These are phyloP conservation scores for Plantago major DNA, from an alignment of 257 asterid species.

Conservation along the genomic window DNA sequence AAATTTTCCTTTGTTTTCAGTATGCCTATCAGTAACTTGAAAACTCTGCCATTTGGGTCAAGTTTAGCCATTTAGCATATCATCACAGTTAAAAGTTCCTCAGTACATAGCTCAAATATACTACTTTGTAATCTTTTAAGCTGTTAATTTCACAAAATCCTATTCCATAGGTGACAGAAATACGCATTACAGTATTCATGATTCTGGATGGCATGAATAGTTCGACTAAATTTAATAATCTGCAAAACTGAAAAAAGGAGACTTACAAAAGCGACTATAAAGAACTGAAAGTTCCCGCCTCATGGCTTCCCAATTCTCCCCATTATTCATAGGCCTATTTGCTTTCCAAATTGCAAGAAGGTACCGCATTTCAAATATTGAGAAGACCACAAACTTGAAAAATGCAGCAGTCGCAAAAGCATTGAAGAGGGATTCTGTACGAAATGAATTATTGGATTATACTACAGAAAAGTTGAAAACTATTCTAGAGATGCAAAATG, in stretches of 20 bases:
- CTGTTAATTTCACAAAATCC: too few relatives aligned
- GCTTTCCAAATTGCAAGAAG: slow-evolving; percentile 99
- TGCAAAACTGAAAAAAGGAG: slow-evolving; percentile 3
- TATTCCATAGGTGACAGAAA: too few relatives aligned
- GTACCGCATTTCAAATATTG: slow-evolving; percentile 96
- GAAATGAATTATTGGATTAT: slow-evolving; percentile 15
- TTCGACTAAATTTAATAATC: too few relatives aligned
- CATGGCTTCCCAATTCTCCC: slow-evolving; percentile 94
- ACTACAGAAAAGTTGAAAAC: slow-evolving; percentile 6
- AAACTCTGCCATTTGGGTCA: too few relatives aligned
- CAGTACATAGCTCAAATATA: too few relatives aligned
- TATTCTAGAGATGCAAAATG: not conserved
- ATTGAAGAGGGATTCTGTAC: slow-evolving; percentile 88
- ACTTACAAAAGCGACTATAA: slow-evolving; percentile 95
- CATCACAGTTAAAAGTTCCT: too few relatives aligned
- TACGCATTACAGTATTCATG: too few relatives aligned
- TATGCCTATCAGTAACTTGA: too few relatives aligned
- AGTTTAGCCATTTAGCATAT: not conserved
- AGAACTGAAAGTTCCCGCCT: slow-evolving; percentile 94
- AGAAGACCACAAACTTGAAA: slow-evolving; percentile 97
- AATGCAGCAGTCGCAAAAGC: slow-evolving; percentile 98
- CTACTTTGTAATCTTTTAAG: too few relatives aligned
- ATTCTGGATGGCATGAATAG: too few relatives aligned
- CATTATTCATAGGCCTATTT: slow-evolving; percentile 63
- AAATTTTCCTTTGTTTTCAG: too few relatives aligned